Evolutionary conservation across 495 filamentous ascomycete species (phyloP), one percentile per base, ranked within the genome.

Genomic region (Bryoglossum gracile): DNA sequence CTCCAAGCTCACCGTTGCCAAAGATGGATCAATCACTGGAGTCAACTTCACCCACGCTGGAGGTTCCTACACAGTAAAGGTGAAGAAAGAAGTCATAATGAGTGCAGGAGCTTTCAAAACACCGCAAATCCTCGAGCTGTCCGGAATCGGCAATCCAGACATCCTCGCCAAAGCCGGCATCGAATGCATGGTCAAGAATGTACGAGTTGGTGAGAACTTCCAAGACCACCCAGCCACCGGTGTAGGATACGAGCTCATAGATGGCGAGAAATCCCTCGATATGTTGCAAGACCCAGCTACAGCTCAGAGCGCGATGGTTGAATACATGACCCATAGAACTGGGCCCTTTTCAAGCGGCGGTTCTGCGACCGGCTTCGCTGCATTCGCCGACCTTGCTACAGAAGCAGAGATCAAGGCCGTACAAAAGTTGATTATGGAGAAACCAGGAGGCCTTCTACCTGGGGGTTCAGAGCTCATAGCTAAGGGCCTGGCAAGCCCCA

Each of bases 161-260:
- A 55, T 69, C 10, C 60, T 74, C 1, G 46, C 57, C 43, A 66
- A 67, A 19, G 72, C 64, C 33, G 76, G 76, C 19, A 70, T 82
- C 43, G 58, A 72, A 62, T 74, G 71, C 16, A 42, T 74, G 9
- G 68, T 81, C 24, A 68, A 81, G 49, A 68, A 77, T 18, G 74
- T 75, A 0, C 73, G 76, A 36, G 74, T 81, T 42, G 78, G 78
- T 46, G 67, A 74, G 17, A 80, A 81, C 62, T 76, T 81, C 68
- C 75, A 80, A 50, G 76, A 82, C 58, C 78, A 81, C 42, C 51
- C 66, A 16, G 19, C 25, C 9, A 32, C 23, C 60, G 65, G 76
- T 2, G 71, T 78, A 50, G 72, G 76, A 6, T 69, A 78, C 43
- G 64, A 64, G 8, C 58, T 82, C 44, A 74, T 75, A 50, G 75